Percentiles rank a stretch among this genome's conserved stretches.
These are phyloP conservation scores for Chalara sp. DNA, from an alignment of 2,329 filamentous ascomycete species.

Conservation along the genomic window DNA sequence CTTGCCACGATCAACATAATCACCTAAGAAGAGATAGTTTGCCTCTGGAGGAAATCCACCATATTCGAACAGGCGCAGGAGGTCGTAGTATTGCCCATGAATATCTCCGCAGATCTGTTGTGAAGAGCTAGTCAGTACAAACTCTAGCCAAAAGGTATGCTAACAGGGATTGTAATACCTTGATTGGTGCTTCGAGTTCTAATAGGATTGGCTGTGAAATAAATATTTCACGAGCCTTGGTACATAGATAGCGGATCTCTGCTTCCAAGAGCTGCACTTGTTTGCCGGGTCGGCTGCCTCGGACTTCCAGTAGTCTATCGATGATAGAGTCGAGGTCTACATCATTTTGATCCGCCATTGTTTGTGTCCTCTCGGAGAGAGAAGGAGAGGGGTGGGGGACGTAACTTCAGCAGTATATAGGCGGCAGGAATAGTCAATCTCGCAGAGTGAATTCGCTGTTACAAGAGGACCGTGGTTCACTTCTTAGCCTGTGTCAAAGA, in stretches of 20 bases:
- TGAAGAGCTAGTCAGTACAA: constrained; percentile 9
- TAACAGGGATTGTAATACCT: constrained; percentile 51
- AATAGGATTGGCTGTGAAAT: constrained; percentile 98
- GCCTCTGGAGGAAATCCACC: constrained; percentile 96
- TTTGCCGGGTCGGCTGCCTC: constrained; percentile 95
- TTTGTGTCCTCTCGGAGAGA: constrained; percentile 26
- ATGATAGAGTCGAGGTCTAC: constrained; percentile 99
- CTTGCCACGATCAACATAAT: constrained; percentile 98
- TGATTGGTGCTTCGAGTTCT: constrained; percentile 96
- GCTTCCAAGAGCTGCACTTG: constrained; percentile 95
- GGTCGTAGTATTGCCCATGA: constrained; percentile 97
- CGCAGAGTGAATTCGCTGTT: constrained; percentile 18
- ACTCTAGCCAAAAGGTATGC: not conserved
- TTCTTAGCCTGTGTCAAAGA: constrained; percentile 15
- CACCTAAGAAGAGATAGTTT: constrained; percentile 98
- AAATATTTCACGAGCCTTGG: constrained; percentile 98
- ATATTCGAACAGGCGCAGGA: constrained; percentile 95
- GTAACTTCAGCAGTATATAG: constrained; percentile 22
- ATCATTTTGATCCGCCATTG: constrained; percentile 75
- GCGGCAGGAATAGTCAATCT: constrained; percentile 7
- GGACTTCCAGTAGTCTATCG: constrained; percentile 93
- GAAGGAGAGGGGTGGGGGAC: constrained; percentile 21
- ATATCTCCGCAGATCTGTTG: constrained; percentile 95
- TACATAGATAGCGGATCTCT: constrained; percentile 95
- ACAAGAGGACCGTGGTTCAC: constrained; percentile 27